Percentiles rank a stretch among this genome's conserved stretches.
Conservation (phyloP, 2,329 filamentous ascomycete genomes). For the Xylariaceae sp. region DNA sequence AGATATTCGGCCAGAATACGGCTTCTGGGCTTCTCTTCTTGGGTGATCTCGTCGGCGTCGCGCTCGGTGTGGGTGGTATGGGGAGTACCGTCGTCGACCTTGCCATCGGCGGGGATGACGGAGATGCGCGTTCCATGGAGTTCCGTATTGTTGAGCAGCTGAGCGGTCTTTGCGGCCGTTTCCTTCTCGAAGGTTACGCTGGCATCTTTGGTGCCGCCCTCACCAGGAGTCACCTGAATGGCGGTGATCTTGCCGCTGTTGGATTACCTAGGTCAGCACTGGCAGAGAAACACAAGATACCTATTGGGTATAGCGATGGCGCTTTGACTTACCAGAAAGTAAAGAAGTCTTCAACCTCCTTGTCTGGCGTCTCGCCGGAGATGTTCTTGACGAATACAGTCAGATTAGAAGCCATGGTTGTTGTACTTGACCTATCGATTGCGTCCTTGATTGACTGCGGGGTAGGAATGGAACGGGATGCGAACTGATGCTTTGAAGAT, state of each 20-base stretch:
- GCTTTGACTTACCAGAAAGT: slow-evolving; percentile 82
- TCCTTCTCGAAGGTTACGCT: slow-evolving; percentile 97
- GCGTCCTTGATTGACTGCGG: neutral
- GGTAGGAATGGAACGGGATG: neutral
- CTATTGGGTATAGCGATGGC: neutral
- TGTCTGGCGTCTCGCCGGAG: slow-evolving; percentile 76
- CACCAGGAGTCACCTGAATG: slow-evolving; percentile 70
- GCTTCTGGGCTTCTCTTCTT: slow-evolving; percentile 95
- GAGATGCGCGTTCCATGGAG: slow-evolving; percentile 85
- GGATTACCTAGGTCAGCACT: slow-evolving; percentile 1
- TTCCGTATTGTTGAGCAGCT: slow-evolving; percentile 95
- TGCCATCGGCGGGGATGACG: slow-evolving; percentile 68
- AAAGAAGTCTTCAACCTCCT: slow-evolving; percentile 96
- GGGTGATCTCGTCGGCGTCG: slow-evolving; percentile 72
- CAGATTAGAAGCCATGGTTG: slow-evolving; percentile 57
- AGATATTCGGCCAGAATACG: slow-evolving; percentile 97
- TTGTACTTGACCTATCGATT: neutral
- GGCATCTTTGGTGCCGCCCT: slow-evolving; percentile 74
- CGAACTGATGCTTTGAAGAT: neutral
- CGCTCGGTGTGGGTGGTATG: slow-evolving; percentile 58
- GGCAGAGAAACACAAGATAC: too few relatives aligned
- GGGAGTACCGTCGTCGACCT: slow-evolving; percentile 62
- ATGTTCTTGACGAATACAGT: slow-evolving; percentile 93
- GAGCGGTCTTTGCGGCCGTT: slow-evolving; percentile 93
- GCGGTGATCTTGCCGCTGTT: slow-evolving; percentile 85